Base-by-base conservation (phyloP, 345 rosid genomes). In the Eutrema heterophyllum region DNA sequence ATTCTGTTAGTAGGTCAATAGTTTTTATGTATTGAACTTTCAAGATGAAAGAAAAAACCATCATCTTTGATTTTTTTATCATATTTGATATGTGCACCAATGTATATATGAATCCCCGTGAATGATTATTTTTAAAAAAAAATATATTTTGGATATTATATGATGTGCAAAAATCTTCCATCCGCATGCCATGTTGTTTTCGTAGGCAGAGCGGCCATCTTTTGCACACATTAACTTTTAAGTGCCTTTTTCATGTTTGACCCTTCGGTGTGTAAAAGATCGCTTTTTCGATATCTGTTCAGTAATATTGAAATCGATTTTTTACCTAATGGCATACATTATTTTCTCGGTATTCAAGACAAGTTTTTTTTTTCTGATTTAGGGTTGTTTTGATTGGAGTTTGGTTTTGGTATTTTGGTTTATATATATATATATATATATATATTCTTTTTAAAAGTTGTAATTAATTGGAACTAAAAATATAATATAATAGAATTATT, bases 171-270 rank as follows among this genome's bases (percentile, higher is more conserved):
- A 71, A 77, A 77, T 70, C 76, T 77, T 77, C 76, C 76, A 77
- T 70, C 76, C 80, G 72, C 67, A 65, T 71, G 80, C 9, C 71
- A 63, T 45, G 72, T 64, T 71, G n/a, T 49, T 70, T 59, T 45
- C 30, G 76, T 77, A 70, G 76, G 68, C 80, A 71, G 67, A 41
- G 76, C 26, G 80, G 80, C 80, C 80, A 77, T 77, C 76, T 77
- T 70, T 70, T 71, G 80, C 80, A 49, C 9, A 77, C 12, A 77
- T 32, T 49, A 13, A 77, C 1, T 7, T 64, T 57, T 11, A 36
- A 71, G 30, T 65, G 76, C 76, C 76, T 64, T 38, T 11, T 10
- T 36, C 52, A 58, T 16, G 30, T 36, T 70, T 46, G 76, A 32
- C 71, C 70, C 75, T 70, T 70, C 32, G 71, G 50, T 9, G 67